Percentiles rank a stretch among this genome's conserved stretches.
These are phyloP conservation scores for Neonectria punicea DNA, from an alignment of 2,329 filamentous ascomycete genomes.

Conservation along the genomic window DNA sequence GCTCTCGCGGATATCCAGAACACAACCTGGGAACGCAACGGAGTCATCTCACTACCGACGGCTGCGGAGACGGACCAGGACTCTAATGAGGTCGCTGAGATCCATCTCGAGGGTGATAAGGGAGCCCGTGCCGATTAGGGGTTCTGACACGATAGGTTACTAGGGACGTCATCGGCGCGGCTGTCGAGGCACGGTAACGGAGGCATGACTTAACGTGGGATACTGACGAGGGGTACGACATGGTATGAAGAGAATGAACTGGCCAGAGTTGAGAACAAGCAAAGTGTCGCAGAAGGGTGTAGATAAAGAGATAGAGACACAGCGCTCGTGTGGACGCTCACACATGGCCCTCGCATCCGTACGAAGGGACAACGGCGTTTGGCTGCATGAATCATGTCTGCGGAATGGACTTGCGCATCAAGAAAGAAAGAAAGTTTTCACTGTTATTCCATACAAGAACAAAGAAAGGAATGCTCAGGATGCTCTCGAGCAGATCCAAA, in stretches of 20 bases:
- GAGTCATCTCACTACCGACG: constrained; percentile 54
- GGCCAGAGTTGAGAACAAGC: constrained; percentile 2
- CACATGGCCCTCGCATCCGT: constrained; percentile 10
- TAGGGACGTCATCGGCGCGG: constrained; percentile 23
- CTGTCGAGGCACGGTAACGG: constrained; percentile 6
- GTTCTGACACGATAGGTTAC: constrained; percentile 18
- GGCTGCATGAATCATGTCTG: constrained; percentile 28
- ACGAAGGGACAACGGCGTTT: constrained; percentile 24
- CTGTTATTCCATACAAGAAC: not conserved
- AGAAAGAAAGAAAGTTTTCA: constrained; percentile 3
- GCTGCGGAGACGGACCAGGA: constrained; percentile 48
- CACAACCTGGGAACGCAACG: constrained; percentile 48
- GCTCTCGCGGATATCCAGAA: constrained; percentile 45
- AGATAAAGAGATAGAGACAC: constrained; percentile 37
- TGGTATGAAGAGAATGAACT: constrained; percentile 11
- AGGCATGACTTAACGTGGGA: constrained; percentile 5
- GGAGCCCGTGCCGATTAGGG: constrained; percentile 38
- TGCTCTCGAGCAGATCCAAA: not conserved
- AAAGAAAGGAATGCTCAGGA: not conserved
- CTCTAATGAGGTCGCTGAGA: constrained; percentile 61
- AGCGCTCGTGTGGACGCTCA: constrained; percentile 18
- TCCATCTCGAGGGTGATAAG: constrained; percentile 58
- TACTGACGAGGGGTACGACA: constrained; percentile 7
- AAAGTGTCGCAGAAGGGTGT: constrained; percentile 31
- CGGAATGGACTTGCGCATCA: constrained; percentile 7